phyloP scores from a whole-genome alignment of 352 stramenopile species.

The Phytophthora ramorum region DNA sequence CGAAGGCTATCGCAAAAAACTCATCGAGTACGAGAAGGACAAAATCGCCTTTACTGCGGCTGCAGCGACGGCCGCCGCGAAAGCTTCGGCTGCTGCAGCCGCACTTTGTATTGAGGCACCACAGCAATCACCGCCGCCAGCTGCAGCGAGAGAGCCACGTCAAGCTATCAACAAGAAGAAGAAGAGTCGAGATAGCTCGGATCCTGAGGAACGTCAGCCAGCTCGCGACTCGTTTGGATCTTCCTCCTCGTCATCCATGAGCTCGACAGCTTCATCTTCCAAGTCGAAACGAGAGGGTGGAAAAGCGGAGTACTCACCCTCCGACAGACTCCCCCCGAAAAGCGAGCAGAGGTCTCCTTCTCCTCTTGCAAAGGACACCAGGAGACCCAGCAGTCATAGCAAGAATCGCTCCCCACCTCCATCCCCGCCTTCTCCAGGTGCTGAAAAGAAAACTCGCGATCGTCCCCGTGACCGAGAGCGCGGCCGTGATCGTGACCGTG shows the following conservation, averaged over 20 bases:
- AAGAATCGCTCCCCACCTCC: conserved; percentile 16
- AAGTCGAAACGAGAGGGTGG: conserved; percentile 21
- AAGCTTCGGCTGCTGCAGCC: conserved; percentile 13
- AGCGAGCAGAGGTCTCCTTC: conserved; percentile 35
- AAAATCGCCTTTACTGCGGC: conserved; percentile 45
- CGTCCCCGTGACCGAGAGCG: conserved; percentile 27
- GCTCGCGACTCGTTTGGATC: conserved; percentile 18
- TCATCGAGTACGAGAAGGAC: conserved; percentile 74
- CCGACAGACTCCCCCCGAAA: conserved; percentile 13
- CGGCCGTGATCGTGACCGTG: conserved; percentile 23
- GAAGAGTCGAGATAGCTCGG: conserved; percentile 24
- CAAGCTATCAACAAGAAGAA: conserved; percentile 38
- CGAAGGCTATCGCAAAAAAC: conserved; percentile 80
- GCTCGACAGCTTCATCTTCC: conserved; percentile 30
- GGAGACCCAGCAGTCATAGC: conserved; percentile 16
- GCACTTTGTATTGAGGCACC: conserved; percentile 3
- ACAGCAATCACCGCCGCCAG: conserved; percentile 3
- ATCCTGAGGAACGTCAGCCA: conserved; percentile 16
- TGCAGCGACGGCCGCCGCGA: conserved; percentile 14
- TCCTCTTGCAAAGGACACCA: conserved; percentile 22
- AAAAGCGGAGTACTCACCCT: conserved; percentile 10
- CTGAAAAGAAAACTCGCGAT: conserved; percentile 22
- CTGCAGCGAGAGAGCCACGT: conserved; percentile 5
- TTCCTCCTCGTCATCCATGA: conserved; percentile 35
- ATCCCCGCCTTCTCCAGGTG: conserved; percentile 12